Conservation (phyloP, 2,329 filamentous ascomycete species). For the Periconia sp. region DNA sequence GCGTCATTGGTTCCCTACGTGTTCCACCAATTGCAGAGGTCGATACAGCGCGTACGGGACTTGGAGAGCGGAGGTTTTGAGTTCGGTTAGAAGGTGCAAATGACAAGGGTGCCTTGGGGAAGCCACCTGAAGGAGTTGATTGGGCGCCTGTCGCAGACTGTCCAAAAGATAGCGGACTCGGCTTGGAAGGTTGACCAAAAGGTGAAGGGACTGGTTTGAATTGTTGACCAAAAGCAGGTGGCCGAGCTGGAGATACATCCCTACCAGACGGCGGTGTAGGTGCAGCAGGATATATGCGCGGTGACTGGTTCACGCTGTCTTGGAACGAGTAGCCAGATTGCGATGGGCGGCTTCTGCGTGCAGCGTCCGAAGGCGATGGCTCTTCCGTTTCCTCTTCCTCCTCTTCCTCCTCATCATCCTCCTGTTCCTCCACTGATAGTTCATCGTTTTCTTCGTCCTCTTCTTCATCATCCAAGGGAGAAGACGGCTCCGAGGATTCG, state of each 20-base stretch:
- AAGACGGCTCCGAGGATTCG: slow-evolving; percentile 40
- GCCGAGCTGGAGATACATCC: slow-evolving; percentile 23
- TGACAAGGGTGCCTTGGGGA: slow-evolving; percentile 49
- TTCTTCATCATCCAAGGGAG: slow-evolving; percentile 35
- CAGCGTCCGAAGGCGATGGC: slow-evolving; percentile 27
- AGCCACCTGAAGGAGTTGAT: slow-evolving; percentile 32
- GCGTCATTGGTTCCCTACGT: slow-evolving; percentile 38
- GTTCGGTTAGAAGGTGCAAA: slow-evolving; percentile 59
- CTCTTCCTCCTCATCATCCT: slow-evolving; percentile 48
- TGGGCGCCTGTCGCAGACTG: slow-evolving; percentile 14
- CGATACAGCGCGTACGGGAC: slow-evolving; percentile 67
- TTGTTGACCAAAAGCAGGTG: slow-evolving; percentile 23
- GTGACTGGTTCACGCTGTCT: slow-evolving; percentile 29
- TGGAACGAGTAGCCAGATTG: slow-evolving; percentile 22
- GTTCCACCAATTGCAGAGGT: slow-evolving; percentile 50
- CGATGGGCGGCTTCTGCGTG: slow-evolving; percentile 21
- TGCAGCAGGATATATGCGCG: slow-evolving; percentile 34
- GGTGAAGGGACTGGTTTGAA: slow-evolving; percentile 12
- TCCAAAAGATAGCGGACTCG: slow-evolving; percentile 13
- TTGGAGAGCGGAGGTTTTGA: slow-evolving; percentile 72
- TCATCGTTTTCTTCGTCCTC: slow-evolving; percentile 49
- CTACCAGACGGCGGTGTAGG: slow-evolving; percentile 38
- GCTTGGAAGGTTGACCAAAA: slow-evolving; percentile 13
- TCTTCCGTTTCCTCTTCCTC: slow-evolving; percentile 47
- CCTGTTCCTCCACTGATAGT: slow-evolving; percentile 47